These are phyloP conservation scores for Pichia sp. DNA, from an alignment of 1,139 yeast species.

Conservation along the genomic window DNA sequence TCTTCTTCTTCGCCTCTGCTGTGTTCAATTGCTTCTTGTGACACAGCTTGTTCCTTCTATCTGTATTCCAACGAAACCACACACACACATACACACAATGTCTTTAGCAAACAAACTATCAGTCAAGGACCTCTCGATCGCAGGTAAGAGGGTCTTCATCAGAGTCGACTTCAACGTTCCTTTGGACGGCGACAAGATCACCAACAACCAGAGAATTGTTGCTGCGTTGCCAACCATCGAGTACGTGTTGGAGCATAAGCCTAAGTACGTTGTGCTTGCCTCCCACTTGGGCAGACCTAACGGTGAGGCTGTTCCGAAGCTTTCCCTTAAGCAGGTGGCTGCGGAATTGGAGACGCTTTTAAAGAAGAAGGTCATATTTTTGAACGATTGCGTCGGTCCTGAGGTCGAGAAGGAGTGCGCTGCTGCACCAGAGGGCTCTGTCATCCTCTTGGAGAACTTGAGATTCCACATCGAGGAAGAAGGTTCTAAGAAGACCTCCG, in stretches of 20 bases:
- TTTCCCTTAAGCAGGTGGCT: constrained; percentile 88
- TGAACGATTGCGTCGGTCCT: constrained; percentile 81
- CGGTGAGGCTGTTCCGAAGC: constrained; percentile 78
- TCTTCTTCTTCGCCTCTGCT: not conserved
- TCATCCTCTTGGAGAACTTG: constrained; percentile 86
- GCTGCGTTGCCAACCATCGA: constrained; percentile 97
- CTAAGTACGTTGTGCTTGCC: constrained; percentile 85
- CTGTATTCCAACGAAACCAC: not conserved
- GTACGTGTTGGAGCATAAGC: constrained; percentile 83
- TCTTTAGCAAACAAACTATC: constrained; percentile 89
- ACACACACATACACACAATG: constrained; percentile 36
- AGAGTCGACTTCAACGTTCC: constrained; percentile 74
- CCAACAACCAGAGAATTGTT: constrained; percentile 97
- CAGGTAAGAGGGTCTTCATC: constrained; percentile 38
- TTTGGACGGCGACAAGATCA: constrained; percentile 88
- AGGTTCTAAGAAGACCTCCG: constrained; percentile 80
- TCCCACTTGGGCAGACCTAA: constrained; percentile 98
- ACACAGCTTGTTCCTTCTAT: not conserved
- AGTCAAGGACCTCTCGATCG: constrained; percentile 80
- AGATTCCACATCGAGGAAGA: constrained; percentile 97
- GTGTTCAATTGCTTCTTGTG: not conserved
- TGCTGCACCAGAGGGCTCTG: constrained; percentile 63
- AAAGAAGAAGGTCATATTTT: constrained; percentile 66
- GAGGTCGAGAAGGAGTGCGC: constrained; percentile 77
- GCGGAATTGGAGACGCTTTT: constrained; percentile 75